A percentile compares a stretch with the other conserved stretches of the same genome.
Conservation (phyloP, 192 early-diverging fungal species). For the Gryganskiella cystojenkinii region DNA sequence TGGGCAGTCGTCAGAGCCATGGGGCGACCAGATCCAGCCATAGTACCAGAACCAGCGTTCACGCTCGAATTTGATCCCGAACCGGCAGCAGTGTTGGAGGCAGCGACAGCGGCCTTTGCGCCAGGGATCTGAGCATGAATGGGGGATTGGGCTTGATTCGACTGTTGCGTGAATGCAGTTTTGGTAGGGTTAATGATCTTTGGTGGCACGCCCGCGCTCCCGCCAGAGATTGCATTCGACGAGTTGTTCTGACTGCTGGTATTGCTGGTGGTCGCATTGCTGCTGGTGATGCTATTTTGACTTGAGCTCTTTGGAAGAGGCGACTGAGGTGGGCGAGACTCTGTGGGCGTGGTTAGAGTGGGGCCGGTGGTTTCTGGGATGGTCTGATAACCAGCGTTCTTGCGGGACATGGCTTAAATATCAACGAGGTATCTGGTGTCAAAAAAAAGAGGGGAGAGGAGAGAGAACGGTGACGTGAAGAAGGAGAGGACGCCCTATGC, state of each 20-base stretch:
- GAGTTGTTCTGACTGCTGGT: constrained; percentile 7
- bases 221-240: constrained; percentile 5
- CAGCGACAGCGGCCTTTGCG: constrained; percentile 18
- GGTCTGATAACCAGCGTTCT: constrained; percentile 21
- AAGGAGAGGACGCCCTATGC: too few species aligned
- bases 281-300: constrained; percentile 20
- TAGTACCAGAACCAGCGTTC: neutral
- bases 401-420: constrained; percentile 21
- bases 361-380: constrained; percentile 8
- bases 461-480: neutral
- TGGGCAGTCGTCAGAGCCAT: constrained; percentile 10
- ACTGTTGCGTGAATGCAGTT: constrained; percentile 31
- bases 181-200: constrained; percentile 53
- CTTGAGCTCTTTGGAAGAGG: constrained; percentile 18
- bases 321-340: neutral
- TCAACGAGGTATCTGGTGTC: neutral
- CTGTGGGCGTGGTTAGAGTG: constrained; percentile 1
- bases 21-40: constrained; percentile 7
- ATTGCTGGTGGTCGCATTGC: constrained; percentile 11
- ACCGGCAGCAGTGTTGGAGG: constrained; percentile 6
- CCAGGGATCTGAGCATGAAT: constrained; percentile 41
- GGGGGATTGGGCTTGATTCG: constrained; percentile 31
- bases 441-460: neutral
- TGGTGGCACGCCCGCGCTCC: constrained; percentile 44
- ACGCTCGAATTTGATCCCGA: neutral